Evolutionary conservation across 148 eudicot genomes (phyloP).

Genomic region (Rhododendron henanense): DNA sequence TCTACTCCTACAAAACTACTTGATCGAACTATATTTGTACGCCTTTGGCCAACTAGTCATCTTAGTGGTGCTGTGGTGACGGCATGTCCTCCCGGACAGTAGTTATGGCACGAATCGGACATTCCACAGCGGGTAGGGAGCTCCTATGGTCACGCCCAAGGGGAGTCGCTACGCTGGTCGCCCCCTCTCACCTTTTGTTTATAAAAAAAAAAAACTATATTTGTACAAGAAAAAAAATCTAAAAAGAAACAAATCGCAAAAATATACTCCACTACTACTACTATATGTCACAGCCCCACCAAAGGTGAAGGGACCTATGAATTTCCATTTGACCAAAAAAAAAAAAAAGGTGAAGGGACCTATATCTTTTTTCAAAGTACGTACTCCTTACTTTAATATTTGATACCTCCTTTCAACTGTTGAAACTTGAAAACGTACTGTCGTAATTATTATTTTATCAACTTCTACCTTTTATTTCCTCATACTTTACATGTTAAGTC

Average conservation of each 20-base stretch:
- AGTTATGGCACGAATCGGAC: no score
- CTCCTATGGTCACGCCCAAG: no score
- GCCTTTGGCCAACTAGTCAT: no score
- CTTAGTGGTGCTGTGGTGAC: no score
- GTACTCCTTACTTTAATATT: not conserved
- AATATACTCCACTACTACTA: not conserved
- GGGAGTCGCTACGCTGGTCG: no score
- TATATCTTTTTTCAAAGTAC: slow-evolving; percentile 15
- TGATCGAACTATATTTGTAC: not conserved
- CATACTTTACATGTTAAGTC: not conserved
- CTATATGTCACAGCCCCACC: slow-evolving; percentile 14
- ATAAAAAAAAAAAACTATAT: no score
- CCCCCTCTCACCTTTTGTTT: no score
- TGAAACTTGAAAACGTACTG: not conserved
- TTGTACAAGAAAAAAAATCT: no score
- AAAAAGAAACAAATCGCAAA: slow-evolving; percentile 5
- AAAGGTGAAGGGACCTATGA: slow-evolving; percentile 11
- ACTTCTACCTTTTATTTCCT: not conserved
- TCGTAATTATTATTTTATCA: not conserved
- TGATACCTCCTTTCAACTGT: not conserved
- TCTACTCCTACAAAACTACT: not conserved
- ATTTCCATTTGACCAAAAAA: no score
- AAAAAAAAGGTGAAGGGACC: not conserved
- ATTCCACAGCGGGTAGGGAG: no score
- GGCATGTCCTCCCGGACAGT: no score